Evolutionary conservation across 2,329 filamentous ascomycete species (phyloP).

Genomic region (Aurifilum marmelostoma): DNA sequence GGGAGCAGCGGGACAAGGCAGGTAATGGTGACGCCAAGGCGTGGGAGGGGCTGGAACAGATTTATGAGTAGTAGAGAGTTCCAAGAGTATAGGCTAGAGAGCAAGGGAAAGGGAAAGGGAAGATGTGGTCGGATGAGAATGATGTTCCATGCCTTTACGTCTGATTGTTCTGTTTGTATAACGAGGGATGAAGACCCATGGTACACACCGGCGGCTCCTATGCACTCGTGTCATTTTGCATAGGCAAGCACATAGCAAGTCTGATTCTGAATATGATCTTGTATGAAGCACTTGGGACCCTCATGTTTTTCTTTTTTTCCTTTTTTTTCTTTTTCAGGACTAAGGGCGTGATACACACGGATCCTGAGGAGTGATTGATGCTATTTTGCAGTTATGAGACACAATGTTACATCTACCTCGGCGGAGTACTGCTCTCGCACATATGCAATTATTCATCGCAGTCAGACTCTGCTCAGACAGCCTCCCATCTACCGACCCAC

Average conservation of each 20-base stretch:
- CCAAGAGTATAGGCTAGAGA: not conserved
- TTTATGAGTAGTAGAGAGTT: slow-evolving; percentile 53
- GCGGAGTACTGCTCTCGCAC: too few species aligned
- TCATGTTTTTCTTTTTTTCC: too few species aligned
- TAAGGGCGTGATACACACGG: too few species aligned
- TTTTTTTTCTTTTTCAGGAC: too few species aligned
- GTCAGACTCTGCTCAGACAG: slow-evolving; percentile 47
- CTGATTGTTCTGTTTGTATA: not conserved
- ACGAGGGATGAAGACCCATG: slow-evolving; percentile 2
- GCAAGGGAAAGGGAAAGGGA: too few species aligned
- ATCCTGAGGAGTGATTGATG: not conserved
- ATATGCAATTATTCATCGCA: not conserved
- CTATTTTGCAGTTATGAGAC: not conserved
- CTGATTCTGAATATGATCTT: not conserved
- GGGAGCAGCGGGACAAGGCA: slow-evolving; percentile 71
- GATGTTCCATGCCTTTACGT: not conserved
- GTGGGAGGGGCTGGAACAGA: slow-evolving; percentile 77
- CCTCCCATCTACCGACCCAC: slow-evolving; percentile 78
- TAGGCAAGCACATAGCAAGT: not conserved
- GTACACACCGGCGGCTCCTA: not conserved
- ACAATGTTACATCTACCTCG: not conserved
- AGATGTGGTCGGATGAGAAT: not conserved
- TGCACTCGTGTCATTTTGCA: not conserved
- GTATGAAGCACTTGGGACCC: not conserved
- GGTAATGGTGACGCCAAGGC: slow-evolving; percentile 59